Conservation (phyloP, 768 basidiomycete species). For the Suillus luteus region DNA sequence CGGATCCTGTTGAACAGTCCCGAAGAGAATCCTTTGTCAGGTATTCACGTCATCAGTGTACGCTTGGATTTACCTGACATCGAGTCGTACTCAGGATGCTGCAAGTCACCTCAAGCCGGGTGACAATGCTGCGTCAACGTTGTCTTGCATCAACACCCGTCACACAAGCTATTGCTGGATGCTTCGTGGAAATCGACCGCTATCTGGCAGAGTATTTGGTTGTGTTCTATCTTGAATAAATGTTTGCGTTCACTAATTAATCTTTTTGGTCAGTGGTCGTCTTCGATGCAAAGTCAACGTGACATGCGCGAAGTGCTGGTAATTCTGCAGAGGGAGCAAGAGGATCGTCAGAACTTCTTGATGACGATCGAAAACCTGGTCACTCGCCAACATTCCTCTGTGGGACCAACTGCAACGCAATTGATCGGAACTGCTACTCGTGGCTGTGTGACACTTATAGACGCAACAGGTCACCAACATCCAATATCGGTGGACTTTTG, state of each 20-base stretch:
- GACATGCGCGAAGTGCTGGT: not conserved
- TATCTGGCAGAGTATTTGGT: not conserved
- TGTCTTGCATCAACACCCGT: not conserved
- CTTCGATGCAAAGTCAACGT: not conserved
- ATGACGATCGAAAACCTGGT: not conserved
- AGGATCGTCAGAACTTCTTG: not conserved
- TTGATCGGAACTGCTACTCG: not conserved
- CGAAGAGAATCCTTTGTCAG: not conserved
- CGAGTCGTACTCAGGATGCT: not conserved
- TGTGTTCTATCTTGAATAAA: not conserved
- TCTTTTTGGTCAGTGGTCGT: not conserved
- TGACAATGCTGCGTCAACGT: not conserved
- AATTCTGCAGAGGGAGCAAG: too few species aligned
- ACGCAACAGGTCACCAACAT: conserved; percentile 15
- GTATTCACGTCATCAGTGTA: not conserved
- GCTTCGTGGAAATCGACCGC: not conserved
- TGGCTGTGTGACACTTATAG: not conserved
- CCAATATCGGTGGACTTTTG: conserved; percentile 29
- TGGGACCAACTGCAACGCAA: not conserved
- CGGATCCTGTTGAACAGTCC: not conserved
- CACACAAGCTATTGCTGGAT: not conserved
- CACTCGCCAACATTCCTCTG: not conserved
- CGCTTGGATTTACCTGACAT: not conserved
- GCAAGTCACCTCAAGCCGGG: not conserved
- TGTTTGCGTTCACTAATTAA: not conserved